Base-by-base conservation (phyloP, 768 basidiomycete species). In the Calocybe gangraenosa region DNA sequence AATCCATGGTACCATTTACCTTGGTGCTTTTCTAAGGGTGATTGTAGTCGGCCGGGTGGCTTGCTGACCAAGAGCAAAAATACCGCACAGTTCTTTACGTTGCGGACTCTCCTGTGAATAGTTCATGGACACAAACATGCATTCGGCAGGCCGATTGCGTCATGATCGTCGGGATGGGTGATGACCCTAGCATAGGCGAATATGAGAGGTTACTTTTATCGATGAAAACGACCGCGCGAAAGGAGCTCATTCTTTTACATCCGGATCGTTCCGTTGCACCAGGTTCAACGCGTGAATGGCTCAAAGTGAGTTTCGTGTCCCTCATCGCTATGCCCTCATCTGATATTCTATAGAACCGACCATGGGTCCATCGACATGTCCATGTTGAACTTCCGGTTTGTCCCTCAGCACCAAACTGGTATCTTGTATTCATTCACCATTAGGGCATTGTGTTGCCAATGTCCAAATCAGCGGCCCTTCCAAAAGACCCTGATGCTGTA, bases 111-210 rank as follows among this genome's bases (percentile, higher is more conserved):
- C 84, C 94, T 0, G 92, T 95, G 28, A 89, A 81, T 46, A 94
- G 91, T 47, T 87, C 92, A 15, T 99, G 96, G 96, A 98, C 95
- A 22, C 88, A 97, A 65, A 98, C 93, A 0, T 98, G 94, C 62
- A 94, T 99, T 50, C 80, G 92, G 19, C 95, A 97, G 82, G 93
- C 93, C 13, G 93, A 97, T 66, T 94, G 81, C 59, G 88, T 96
- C 30, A 83, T 96, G 81, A 81, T 94, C 17, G 86, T 95, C 42
- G 93, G 91, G 7, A 87, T 94, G 79, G 94, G 90, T 3, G 93
- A 96, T 47, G 93, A 92, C 58, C 85, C 92, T 11, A 77, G 76
- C 15, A 70, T 92, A 5, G 96, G 96, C 10, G 96, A 99, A 67
- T 98, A 92, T 57, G 94, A 99, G 63, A 81, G 94, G 42, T 70